Conservation (phyloP, 371 early-diverging fungal genomes). For the Circinella umbellata region DNA sequence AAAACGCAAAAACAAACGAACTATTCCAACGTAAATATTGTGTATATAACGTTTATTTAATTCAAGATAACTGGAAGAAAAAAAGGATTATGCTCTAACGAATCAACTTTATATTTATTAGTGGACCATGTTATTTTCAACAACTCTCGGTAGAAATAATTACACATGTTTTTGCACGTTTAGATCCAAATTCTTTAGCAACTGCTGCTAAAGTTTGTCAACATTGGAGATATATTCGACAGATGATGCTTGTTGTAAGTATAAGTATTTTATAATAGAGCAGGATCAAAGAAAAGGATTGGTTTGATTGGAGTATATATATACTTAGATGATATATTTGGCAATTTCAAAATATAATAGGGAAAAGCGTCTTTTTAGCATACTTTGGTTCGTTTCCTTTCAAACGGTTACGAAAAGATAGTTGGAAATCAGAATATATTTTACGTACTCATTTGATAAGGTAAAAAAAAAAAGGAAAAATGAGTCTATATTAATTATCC, state of each 20-base stretch:
- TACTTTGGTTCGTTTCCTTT: constrained; percentile 52
- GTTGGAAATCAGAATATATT: constrained; percentile 59
- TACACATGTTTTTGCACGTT: constrained; percentile 49
- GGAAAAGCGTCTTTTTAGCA: constrained; percentile 53
- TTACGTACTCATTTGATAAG: constrained; percentile 48
- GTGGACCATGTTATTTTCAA: constrained; percentile 42
- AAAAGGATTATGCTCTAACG: too few species aligned
- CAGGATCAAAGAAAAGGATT: too few species aligned
- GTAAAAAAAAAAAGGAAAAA: constrained; percentile 26
- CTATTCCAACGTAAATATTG: constrained; percentile 5
- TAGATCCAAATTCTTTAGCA: constrained; percentile 45
- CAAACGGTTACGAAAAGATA: constrained; percentile 41
- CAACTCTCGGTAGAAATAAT: constrained; percentile 51
- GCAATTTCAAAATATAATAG: constrained; percentile 18
- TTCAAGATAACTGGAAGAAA: constrained; percentile 16
- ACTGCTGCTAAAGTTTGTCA: constrained; percentile 46
- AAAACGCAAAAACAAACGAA: not conserved
- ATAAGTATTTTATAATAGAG: not conserved
- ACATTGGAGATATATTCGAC: constrained; percentile 52
- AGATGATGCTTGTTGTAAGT: constrained; percentile 56
- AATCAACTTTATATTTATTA: constrained; percentile 8
- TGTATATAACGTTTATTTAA: too few species aligned
- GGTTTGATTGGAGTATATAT: too few species aligned
- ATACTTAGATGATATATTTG: not conserved
- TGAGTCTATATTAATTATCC: too few species aligned